Evolutionary conservation across 225 moss, liverwort and hornwort genomes (phyloP), one percentile per base, ranked within the genome.

Genomic region (Physcomitrellopsis africana): DNA sequence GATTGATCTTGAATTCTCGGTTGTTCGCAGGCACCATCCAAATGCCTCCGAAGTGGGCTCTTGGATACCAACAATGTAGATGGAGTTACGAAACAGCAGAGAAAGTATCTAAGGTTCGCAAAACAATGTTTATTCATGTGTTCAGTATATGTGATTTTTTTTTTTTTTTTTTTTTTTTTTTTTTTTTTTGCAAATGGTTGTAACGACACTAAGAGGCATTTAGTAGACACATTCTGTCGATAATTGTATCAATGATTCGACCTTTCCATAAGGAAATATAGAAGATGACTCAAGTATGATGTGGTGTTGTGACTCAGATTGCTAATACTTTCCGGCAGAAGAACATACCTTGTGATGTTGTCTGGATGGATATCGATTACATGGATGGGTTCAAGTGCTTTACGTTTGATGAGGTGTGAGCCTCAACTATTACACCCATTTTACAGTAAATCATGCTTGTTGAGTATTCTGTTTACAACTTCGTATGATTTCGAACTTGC

Each of bases 351-450:
- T 99, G 97, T 72, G 97, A 99, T 76, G 97, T 99, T 72, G 64
- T 99, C n/a, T 99, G 97, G 97, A 99, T 99, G 93, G 97, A 99
- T 59, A 99, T 99, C 59, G 97, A 99, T 76, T 99, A 99, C 72
- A 99, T 99, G 97, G 77, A 95, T 48, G 93, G 70, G 7, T 93
- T 86, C 70, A 90, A 63, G 59, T 93, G 94, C 87, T 99, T 99
- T 48, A 93, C 95, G 3, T 90, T 95, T 51, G 76, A 95, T 42
- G 76, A 87, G 60, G 97, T 90, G 65, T 52, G 84, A 44, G 60
- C 1, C 48, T 12, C 0, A 6, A 9, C 24, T 26, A 26, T 55
- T 29, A n/a, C 8, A 60, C 2, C 46, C 18, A 47, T 9, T 64
- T 48, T 4, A 18, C 10, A 62, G 10, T 12, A 3, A 19, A 13